Conservation (phyloP, 495 filamentous ascomycete species). For the Aspergillus affinis region DNA sequence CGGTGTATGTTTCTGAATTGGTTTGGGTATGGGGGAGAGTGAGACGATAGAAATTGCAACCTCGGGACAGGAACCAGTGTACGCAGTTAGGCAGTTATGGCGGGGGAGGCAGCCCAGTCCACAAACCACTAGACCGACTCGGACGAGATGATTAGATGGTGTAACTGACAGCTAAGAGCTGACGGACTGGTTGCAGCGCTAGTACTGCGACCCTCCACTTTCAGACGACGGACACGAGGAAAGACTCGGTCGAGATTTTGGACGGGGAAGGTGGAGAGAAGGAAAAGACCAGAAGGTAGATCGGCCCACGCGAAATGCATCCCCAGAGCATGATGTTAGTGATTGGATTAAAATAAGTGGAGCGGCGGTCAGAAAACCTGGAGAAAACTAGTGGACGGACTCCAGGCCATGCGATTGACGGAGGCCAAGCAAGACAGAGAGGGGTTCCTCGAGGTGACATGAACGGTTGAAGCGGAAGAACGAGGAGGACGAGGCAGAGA, state of each 20-base stretch:
- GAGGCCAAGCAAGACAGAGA: not conserved
- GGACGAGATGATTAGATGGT: not conserved
- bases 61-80: not conserved
- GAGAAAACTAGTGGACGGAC: not conserved
- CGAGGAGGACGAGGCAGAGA: too few relatives aligned
- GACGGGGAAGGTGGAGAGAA: not conserved
- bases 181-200: not conserved
- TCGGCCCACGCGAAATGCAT: constrained; percentile 16
- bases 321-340: constrained; percentile 14
- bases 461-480: too few relatives aligned
- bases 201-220: not conserved
- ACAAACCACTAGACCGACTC: not conserved
- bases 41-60: constrained; percentile 3
- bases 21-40: not conserved
- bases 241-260: not conserved
- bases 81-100: too few relatives aligned
- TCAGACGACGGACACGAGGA: not conserved
- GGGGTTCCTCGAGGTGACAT: not conserved
- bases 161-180: not conserved
- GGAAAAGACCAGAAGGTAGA: constrained; percentile 7
- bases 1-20: not conserved
- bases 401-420: too few relatives aligned
- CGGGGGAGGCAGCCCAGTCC: too few relatives aligned
- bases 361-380: not conserved
- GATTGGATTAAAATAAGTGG: constrained; percentile 1